phyloP scores from a whole-genome alignment of 2,329 filamentous ascomycete species.

The Xylaria hypoxylon region DNA sequence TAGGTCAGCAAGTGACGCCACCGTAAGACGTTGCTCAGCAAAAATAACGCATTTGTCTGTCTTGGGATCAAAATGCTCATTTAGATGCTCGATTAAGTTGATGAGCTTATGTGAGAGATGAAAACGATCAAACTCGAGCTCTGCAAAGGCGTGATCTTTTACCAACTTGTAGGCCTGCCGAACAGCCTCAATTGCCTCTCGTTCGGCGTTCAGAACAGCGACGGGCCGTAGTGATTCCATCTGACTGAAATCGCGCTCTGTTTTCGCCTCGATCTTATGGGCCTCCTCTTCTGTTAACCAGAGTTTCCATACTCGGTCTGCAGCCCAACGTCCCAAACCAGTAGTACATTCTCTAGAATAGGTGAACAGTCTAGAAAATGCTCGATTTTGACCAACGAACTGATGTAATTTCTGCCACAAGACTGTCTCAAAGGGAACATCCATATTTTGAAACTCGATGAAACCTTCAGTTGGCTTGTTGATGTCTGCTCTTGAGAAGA shows the following conservation, averaged over 20 bases:
- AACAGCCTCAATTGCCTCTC: constrained; percentile 63
- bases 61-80: constrained; percentile 69
- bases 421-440: constrained; percentile 68
- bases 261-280: constrained; percentile 69
- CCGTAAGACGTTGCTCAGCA: constrained; percentile 82
- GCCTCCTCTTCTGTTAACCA: constrained; percentile 72
- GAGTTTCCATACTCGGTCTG: constrained; percentile 83
- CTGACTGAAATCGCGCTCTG: constrained; percentile 56
- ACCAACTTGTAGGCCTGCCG: constrained; percentile 69
- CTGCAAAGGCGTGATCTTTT: constrained; percentile 59
- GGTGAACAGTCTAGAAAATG: constrained; percentile 68
- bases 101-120: constrained; percentile 80
- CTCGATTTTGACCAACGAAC: constrained; percentile 55
- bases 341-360: constrained; percentile 70
- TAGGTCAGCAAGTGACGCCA: constrained; percentile 76
- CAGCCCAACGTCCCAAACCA: constrained; percentile 84
- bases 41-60: constrained; percentile 86
- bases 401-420: constrained; percentile 70
- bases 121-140: constrained; percentile 47
- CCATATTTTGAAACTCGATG: constrained; percentile 63
- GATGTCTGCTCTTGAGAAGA: constrained; percentile 67
- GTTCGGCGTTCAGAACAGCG: constrained; percentile 42
- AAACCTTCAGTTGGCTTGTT: constrained; percentile 70
- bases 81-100: constrained; percentile 70
- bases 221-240: constrained; percentile 46